Base-by-base conservation (phyloP, 257 asterid genomes). In the Craterostigma plantagineum region DNA sequence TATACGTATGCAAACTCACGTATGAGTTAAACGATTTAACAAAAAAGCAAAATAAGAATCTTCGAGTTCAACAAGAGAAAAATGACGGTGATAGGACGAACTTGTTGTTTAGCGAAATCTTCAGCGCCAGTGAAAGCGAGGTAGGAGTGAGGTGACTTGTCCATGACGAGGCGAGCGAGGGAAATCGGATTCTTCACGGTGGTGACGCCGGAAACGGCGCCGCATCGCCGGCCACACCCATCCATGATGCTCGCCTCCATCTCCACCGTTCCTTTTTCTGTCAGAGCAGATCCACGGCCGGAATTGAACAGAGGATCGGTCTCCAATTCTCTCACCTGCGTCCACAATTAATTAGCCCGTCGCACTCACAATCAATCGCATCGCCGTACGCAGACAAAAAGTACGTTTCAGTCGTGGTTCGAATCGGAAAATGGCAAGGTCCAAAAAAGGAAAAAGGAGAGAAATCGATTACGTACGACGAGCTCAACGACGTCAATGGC, bases 211-310 rank as follows among this genome's bases (percentile, higher is more conserved):
- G 98, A 87, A 52, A 87, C 95, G 55, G 98, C 95, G 37, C 98
- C 98, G 70, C 98, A 87, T 43, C 95, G 92, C 60, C 98, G 50
- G 0, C 81, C 83, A 8, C 56, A 14, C 9, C 98, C 98, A 41
- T 87, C 93, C 95, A 87, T 87, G 58, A 87, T 87, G 53, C 95
- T 82, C 4, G 98, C 98, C 74, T 87, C 98, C 98, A 87, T 87
- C 79, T 87, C 98, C 58, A 67, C 98, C 67, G 92, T 87, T 30
- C 92, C 98, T 35, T 77, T 64, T 62, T 61, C 91, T 0, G 92
- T 83, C 9, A 90, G 80, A 2, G 98, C 92, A 65, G 98, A 90
- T 83, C 98, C 98, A 51, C 98, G 92, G 2, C 98, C 98, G 0
- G 98, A 79, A 57, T 90, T 90, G 50, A 90, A 90, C 18, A 76